phyloP scores from a whole-genome alignment of 148 eudicot genomes.

The Rhododendron griersonianum region DNA sequence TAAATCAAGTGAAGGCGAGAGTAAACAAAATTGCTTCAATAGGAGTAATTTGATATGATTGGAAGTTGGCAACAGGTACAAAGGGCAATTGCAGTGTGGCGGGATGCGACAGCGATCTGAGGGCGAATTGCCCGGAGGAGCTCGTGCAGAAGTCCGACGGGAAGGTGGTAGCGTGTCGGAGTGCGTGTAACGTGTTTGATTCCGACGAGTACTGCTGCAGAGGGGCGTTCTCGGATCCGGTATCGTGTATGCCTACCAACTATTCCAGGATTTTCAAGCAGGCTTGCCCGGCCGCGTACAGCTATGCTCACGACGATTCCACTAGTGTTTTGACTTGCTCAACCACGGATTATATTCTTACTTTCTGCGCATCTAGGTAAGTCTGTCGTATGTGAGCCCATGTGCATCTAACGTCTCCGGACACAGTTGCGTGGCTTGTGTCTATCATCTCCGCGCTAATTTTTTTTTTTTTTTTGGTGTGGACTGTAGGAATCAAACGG shows the following conservation, averaged over 20 bases:
- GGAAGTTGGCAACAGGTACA: not conserved
- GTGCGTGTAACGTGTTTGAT: conserved; percentile 77
- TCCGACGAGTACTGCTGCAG: conserved; percentile 82
- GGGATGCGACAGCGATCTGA: conserved; percentile 62
- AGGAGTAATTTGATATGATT: too few relatives aligned
- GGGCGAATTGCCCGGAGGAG: conserved; percentile 57
- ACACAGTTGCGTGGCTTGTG: too few relatives aligned
- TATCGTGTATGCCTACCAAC: conserved; percentile 49
- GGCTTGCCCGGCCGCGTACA: conserved; percentile 76
- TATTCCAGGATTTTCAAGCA: conserved; percentile 62
- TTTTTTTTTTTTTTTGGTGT: not conserved
- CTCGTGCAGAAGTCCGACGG: conserved; percentile 35
- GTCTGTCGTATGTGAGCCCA: too few relatives aligned
- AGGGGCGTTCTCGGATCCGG: conserved; percentile 50
- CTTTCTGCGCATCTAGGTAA: conserved; percentile 72
- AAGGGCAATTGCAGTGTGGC: conserved; percentile 63
- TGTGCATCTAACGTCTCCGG: too few relatives aligned
- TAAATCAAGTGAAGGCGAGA: too few relatives aligned
- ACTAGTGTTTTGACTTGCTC: conserved; percentile 66
- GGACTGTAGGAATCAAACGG: conserved; percentile 31
- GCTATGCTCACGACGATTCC: conserved; percentile 86
- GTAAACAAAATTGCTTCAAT: too few relatives aligned
- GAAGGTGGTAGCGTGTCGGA: conserved; percentile 58
- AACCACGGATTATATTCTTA: conserved; percentile 51
- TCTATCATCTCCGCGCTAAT: not conserved